phyloP scores from a whole-genome alignment of 192 early-diverging fungal species.

The Podochytrium sp. region DNA sequence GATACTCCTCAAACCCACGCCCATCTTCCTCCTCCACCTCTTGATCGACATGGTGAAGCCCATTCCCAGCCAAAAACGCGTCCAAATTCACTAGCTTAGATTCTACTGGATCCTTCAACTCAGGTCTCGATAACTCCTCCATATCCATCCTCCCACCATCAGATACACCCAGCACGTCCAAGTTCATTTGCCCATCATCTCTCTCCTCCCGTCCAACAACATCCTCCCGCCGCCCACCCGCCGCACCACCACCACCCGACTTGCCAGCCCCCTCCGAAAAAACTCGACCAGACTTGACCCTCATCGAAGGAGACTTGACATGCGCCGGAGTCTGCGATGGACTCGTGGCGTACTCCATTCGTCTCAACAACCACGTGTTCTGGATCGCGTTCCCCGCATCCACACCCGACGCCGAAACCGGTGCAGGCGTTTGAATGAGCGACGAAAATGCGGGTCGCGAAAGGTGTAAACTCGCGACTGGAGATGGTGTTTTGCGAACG shows the following conservation, averaged over 20 bases:
- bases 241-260: no score
- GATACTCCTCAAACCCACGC: no score
- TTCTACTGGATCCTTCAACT: neutral
- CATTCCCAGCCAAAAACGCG: slow-evolving; percentile 24
- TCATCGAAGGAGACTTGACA: slow-evolving; percentile 11
- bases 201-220: no score
- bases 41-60: neutral
- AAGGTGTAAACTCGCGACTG: neutral
- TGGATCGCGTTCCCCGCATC: neutral
- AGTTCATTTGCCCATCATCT: neutral
- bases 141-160: slow-evolving; percentile 6
- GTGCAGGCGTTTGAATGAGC: neutral
- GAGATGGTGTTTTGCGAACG: neutral
- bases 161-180: neutral
- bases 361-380: slow-evolving; percentile 18
- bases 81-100: slow-evolving; percentile 5
- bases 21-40: neutral
- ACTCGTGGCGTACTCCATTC: slow-evolving; percentile 6
- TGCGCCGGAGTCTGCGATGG: slow-evolving; percentile 7
- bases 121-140: neutral
- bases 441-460: neutral
- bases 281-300: neutral
- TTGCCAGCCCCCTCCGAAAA: no score
- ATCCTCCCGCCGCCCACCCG: no score
- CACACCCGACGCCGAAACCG: neutral